Base-by-base conservation (phyloP, 371 early-diverging fungal genomes). In the Lichtheimia ramosa region DNA sequence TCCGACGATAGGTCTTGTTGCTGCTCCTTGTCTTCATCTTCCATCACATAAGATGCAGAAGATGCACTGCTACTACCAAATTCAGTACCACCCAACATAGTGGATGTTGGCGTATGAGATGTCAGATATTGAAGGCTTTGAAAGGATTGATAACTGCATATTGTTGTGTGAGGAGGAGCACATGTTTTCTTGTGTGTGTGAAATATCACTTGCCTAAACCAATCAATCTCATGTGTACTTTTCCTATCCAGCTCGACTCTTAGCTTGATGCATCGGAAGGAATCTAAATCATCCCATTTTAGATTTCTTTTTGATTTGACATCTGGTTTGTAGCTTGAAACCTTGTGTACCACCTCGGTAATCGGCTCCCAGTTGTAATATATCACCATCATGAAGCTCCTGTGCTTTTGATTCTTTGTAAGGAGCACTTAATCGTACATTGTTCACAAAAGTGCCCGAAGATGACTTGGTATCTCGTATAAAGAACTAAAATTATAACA, bases 371-470 rank as follows among this genome's bases (percentile, higher is more conserved):
- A 97, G 83, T 70, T 95, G 95, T 43, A 97, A 70, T 20, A 93
- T 82, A 74, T 97, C 97, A 39, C 93, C 94, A 73, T 95, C 91
- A 56, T 90, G 89, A 43, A 97, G 67, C 20, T 79, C 85, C 48
- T 84, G 85, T 16, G 95, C 90, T 43, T 83, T 64, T 23, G 92
- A 91, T 64, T 91, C 92, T 55, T 89, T 86, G 12, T 89, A 89
- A 2, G 96, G 88, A 6, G 94, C 88, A 48, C 90, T 86, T 24
- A 98, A 71, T 10, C 98, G 75, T 68, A 89, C 83, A 67, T 92
- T 89, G 78, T 98, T 98, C 28, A 97, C 71, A 72, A 96, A 98
- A 8, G 98, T 98, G 7, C 98, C 98, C 21, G 96, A 95, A 3
- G 95, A 96, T 21, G 92, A 92, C 57, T 92, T 92, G 39, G 92